Conservation (phyloP, 805 yeast species). For the Ogataea parapolymorpha region DNA sequence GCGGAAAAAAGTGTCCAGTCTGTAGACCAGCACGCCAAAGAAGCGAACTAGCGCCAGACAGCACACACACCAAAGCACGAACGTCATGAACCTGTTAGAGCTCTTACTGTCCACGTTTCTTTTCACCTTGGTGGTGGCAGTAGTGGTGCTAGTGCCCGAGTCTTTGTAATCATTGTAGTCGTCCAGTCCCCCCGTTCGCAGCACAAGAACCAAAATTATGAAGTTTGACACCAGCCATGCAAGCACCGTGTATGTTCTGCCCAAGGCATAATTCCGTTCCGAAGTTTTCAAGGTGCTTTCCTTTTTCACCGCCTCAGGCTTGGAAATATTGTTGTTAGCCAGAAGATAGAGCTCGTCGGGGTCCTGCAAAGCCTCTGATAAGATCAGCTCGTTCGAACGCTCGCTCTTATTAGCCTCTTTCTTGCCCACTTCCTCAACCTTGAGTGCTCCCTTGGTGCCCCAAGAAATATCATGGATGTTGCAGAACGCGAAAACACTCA, state of each 20-base stretch:
- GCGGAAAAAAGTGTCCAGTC: slow-evolving; percentile 21
- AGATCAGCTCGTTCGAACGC: slow-evolving; percentile 18
- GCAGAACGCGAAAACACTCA: slow-evolving; percentile 91
- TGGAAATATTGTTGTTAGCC: slow-evolving; percentile 26
- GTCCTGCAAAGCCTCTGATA: slow-evolving; percentile 31
- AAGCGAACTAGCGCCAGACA: slow-evolving; percentile 78
- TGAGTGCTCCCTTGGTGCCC: slow-evolving; percentile 90
- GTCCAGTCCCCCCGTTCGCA: slow-evolving; percentile 77
- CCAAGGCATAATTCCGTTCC: slow-evolving; percentile 77
- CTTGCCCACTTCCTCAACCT: slow-evolving; percentile 53
- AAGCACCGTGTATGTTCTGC: slow-evolving; percentile 84
- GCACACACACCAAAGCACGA: slow-evolving; percentile 90
- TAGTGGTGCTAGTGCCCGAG: slow-evolving; percentile 17
- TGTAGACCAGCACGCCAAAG: slow-evolving; percentile 62
- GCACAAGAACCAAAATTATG: slow-evolving; percentile 71
- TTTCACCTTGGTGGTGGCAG: slow-evolving; percentile 16
- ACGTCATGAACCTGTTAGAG: slow-evolving; percentile 61
- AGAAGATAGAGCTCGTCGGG: slow-evolving; percentile 29
- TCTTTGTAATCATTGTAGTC: slow-evolving; percentile 28
- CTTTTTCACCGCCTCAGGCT: slow-evolving; percentile 48
- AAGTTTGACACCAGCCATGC: slow-evolving; percentile 85
- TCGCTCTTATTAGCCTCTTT: slow-evolving; percentile 46
- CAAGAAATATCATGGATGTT: slow-evolving; percentile 93
- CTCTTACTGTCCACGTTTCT: slow-evolving; percentile 20
- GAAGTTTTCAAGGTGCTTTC: slow-evolving; percentile 22